Base-by-base conservation (phyloP, 78 protist genomes). In the Chrysochromulina tobinii region DNA sequence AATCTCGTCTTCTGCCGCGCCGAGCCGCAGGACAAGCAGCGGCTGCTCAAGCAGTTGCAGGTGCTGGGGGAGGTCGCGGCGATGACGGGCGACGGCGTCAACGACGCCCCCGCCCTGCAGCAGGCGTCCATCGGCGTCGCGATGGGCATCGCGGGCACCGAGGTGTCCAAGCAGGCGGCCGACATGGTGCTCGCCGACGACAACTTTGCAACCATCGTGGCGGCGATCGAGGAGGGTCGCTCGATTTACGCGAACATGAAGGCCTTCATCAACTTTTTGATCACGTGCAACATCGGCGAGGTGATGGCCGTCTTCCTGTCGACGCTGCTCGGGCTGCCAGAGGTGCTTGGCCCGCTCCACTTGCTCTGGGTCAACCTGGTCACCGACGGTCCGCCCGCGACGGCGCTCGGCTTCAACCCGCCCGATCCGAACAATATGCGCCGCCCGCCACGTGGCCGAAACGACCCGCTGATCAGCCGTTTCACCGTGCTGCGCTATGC, bases 81-180 rank as follows among this genome's bases (percentile, higher is more conserved):
- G 55, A 96, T 91, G 95, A 93, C 95, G 18, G 99, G 99, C 50
- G 99, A 98, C 92, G 99, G 99, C 51, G 99, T 98, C 77, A 98
- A 98, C 90, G 99, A 98, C 72, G 94, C 98, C 38, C 99, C 99
- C 0, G 99, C 99, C 6, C 90, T 93, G 48, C 64, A 72, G 57
- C 84, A 89, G 58, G 98, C 99, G 0, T 96, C 98, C 89, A 92
- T 98, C 9, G 99, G 99, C 48, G 89, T 97, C 14, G 99, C 99
- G 51, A 98, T 98, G 99, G 99, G 99, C 67, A 95, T 97, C 89
- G 38, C 96, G 8, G 99, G 99, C 27, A 96, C 98, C 48, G 99
- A 94, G 7, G 98, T 98, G 38, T 96, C 98, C 73, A 96, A 97
- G 93, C 96, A 91, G 72, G 99, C 99, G 1, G 67, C 99, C 0